Base-by-base conservation (phyloP, 73 alveolate genomes). In the Paramecium pentaurelia region DNA sequence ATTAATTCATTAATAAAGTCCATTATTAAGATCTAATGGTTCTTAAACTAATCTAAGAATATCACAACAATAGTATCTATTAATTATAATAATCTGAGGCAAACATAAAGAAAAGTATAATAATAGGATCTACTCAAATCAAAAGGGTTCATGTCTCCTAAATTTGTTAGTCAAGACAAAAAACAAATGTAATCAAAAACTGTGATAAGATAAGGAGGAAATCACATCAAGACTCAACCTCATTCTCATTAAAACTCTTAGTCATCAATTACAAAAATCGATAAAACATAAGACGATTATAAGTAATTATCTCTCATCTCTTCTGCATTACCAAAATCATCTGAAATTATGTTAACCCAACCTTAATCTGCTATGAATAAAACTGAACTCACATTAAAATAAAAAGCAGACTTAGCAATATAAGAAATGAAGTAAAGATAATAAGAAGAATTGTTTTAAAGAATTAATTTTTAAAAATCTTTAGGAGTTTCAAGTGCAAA, bases 111-210 rank as follows among this genome's bases (percentile, higher is more conserved):
- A 25, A 80, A 80, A 44, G 18, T 49, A 36, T 47, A 80, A 80
- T 18, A 80, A 73, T 36, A 64, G 14, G 71, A 80, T 45, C 22
- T 45, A 0, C 91, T 32, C 25, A 80, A 80, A 44, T 25, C 77
- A 49, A 80, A 44, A 80, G 91, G 91, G 51, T 80, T 80, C 51
- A 80, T 80, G 91, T 80, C 91, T 49, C 91, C 91, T 8, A 80
- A 80, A 47, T 45, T 80, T 32, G 91, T 80, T 14, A 73, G 60
- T 38, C 77, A 80, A 80, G 91, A 80, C 77, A 45, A 45, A 42
- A 73, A 44, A 4, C 25, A 54, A 64, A 0, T 38, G 6, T 38
- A 36, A 36, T 38, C 12, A 36, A 75, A 75, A 42, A 75, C 88
- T 36, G 37, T 75, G 11, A 42, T 34, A 5, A 30, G 60, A 75